Base-by-base conservation (phyloP, 768 basidiomycete genomes). In the Xerocomellus amylosporus region DNA sequence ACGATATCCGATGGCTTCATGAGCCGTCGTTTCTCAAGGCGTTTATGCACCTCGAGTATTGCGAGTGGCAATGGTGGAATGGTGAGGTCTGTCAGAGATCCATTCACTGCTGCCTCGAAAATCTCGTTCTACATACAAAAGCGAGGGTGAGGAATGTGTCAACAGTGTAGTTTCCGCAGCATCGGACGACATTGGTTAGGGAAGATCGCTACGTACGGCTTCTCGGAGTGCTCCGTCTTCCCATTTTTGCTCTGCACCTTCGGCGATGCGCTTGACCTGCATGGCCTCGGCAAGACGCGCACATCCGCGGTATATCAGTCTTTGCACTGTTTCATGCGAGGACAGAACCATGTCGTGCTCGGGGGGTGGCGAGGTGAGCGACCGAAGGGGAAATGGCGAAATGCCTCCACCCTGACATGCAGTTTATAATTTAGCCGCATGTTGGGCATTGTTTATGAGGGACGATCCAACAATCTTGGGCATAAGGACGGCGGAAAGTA, bases 1-100 rank as follows among this genome's bases (percentile, higher is more conserved):
- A 43, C 26, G 15, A 62, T 33, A 9, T 62, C 53, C 0, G 47
- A 52, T 0, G 53, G 56, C 1, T 13, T 10, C 34, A 62, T 13
- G 0, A 45, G 46, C 2, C 53, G 46, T 9, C 2, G 20, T 19
- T 36, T 17, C 0, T 13, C 0, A 1, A 58, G 24, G 10, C 7
- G 10, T 19, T 43, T 43, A 1, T 61, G 41, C 10, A 54, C 49
- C 36, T 61, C 60, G 2, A 54, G 3, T 28, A 62, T 1, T 0
- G 51, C 56, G 3, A 54, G 4, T 0, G 60, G 49, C 13, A 58
- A 19, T 0, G 61, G 50, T 0, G 49, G 60, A n/a, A 62, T 15
- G 20, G 39, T 12, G 19, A 62, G 55, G 20, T 43, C 49, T 0
- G 12, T 30, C 13, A 46, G 3, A 2, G 50, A 46, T 0, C 52